Evolutionary conservation across 2,329 filamentous ascomycete species (phyloP).

Genomic region (Fusarium floridanum): DNA sequence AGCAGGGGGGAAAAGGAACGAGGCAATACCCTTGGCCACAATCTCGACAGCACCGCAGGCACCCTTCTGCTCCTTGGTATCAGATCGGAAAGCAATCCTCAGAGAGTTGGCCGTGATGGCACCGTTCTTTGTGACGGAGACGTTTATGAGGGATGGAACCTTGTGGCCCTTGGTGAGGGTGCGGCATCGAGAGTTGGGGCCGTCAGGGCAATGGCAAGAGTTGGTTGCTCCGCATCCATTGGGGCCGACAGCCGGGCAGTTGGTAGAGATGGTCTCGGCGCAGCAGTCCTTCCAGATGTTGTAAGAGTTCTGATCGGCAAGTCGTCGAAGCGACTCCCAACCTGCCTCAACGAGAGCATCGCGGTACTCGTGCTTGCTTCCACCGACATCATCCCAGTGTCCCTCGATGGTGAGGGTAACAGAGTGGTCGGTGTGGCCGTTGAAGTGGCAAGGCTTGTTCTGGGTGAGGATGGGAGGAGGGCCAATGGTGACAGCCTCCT

Average conservation of each 20-base stretch:
- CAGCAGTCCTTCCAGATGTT: constrained; percentile 3
- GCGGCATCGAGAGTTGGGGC: background rate
- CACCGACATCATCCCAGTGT: background rate
- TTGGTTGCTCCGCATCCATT: background rate
- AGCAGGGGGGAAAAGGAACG: background rate
- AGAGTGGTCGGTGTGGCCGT: background rate
- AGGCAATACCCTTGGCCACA: background rate
- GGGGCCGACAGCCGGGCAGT: background rate
- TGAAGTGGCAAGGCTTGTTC: background rate
- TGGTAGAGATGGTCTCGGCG: background rate
- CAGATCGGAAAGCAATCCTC: background rate
- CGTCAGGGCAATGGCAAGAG: background rate
- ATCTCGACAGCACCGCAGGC: background rate
- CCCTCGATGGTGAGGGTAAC: background rate
- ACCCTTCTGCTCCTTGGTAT: background rate
- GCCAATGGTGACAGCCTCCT: background rate
- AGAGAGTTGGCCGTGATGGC: background rate
- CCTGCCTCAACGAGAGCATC: background rate
- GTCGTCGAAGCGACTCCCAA: background rate
- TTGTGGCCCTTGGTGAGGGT: background rate
- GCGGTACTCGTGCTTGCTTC: background rate
- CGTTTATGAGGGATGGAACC: background rate
- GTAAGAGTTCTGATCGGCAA: background rate
- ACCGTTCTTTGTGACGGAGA: background rate
- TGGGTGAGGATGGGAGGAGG: background rate